Base-by-base conservation (phyloP, 768 basidiomycete genomes). In the Termitomyces sp. region DNA sequence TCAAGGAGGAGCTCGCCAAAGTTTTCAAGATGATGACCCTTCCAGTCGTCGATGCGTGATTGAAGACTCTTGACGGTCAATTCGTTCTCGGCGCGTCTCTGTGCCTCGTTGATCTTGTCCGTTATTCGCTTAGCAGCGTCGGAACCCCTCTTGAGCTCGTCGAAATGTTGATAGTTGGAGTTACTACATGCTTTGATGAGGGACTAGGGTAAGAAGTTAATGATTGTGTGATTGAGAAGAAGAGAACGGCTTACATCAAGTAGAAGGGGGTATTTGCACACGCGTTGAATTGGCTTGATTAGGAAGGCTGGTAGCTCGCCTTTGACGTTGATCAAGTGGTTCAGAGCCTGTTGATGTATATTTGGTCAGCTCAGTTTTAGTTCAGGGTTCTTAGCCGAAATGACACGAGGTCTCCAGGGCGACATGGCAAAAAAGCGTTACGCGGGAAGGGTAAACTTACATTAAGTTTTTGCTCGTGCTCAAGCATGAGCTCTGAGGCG, bases 231-330 rank as follows among this genome's bases (percentile, higher is more conserved):
- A 37, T 37, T 15, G 35, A 37, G 35, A 17, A 61, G 50, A 51
- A 32, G 54, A 64, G 41, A 55, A 57, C 58, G 50, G 75, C 87
- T 66, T 66, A 93, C 93, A 68, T 91, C 90, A 63, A 99, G 84
- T 22, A 98, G 81, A 14, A 99, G 78, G 24, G 95, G 95, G 70
- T 98, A 98, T 78, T 98, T 98, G 82, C 96, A 97, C 62, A 98
- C 88, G 58, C 97, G 85, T 70, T 99, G 97, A 47, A 99, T 89
- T 7, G 97, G 97, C 75, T 98, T 98, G 79, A 98, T 98, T 57
- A 98, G 83, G 74, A 98, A 96, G 9, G 93, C 93, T 56, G 92
- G 90, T 32, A 99, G 78, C 66, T 99, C 97, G 66, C 89, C 87
- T 68, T 90, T 90, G 64, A 87, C 87, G 63, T 93, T 90, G 72